Conservation (phyloP, 116 monocot species). For the Phalaenopsis hybrid region DNA sequence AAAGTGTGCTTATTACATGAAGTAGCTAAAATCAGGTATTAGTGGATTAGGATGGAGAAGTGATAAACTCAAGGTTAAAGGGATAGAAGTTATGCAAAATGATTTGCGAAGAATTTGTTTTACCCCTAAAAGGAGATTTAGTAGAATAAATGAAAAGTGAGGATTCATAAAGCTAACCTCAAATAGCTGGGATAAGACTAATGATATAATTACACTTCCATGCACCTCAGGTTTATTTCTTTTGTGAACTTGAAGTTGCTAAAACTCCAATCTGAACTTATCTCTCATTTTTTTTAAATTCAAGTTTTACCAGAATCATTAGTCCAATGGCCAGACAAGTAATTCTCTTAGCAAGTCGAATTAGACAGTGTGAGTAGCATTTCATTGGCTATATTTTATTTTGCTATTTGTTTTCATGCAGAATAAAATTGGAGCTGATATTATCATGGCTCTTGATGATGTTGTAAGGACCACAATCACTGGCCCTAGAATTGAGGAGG, state of each 20-base stretch:
- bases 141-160: background rate
- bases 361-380: background rate
- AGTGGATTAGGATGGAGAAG: background rate
- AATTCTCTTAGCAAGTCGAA: background rate
- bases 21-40: background rate
- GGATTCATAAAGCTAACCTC: background rate
- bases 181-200: background rate
- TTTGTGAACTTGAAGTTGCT: background rate
- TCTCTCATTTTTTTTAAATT: background rate
- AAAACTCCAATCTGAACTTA: background rate
- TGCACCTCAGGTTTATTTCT: background rate
- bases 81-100: background rate
- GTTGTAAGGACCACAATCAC: conserved; percentile 97
- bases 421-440: conserved; percentile 99
- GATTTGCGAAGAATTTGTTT: background rate
- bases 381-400: background rate
- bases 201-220: background rate
- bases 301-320: background rate
- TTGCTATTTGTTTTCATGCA: conserved; percentile 18
- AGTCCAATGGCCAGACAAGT: background rate
- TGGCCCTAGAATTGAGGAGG: conserved; percentile 95
- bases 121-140: background rate
- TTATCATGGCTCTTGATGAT: conserved; percentile 99
- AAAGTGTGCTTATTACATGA: background rate
- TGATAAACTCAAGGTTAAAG: background rate